Conservation (phyloP, 768 basidiomycete species). For the Serendipita indica region DNA sequence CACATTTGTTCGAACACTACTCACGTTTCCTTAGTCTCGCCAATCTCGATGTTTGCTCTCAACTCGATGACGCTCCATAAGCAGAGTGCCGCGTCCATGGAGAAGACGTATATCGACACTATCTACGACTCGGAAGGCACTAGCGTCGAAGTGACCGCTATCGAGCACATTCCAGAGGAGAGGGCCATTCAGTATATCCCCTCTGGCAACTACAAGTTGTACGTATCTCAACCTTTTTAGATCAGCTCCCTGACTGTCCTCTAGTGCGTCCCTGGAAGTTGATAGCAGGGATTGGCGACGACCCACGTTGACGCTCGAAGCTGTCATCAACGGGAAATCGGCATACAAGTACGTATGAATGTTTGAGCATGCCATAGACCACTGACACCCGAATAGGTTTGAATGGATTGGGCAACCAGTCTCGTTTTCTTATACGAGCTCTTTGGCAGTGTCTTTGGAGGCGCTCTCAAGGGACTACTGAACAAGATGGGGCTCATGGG, state of each 20-base stretch:
- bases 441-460: not conserved
- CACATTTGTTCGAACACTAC: slow-evolving; percentile 42
- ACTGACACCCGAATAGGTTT: not conserved
- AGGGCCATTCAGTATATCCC: slow-evolving; percentile 45
- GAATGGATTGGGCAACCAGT: not conserved
- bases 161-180: slow-evolving; percentile 36
- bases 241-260: not conserved
- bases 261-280: slow-evolving; percentile 53
- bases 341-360: slow-evolving; percentile 34
- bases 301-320: slow-evolving; percentile 42
- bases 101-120: slow-evolving; percentile 26
- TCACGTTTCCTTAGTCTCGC: slow-evolving; percentile 23
- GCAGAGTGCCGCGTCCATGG: slow-evolving; percentile 14
- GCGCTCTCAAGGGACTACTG: not conserved
- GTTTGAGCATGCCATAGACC: not conserved
- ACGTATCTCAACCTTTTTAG: slow-evolving; percentile 12
- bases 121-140: slow-evolving; percentile 19
- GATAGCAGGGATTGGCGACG: slow-evolving; percentile 40
- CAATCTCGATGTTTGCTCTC: slow-evolving; percentile 11
- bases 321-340: slow-evolving; percentile 42
- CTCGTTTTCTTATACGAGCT: not conserved
- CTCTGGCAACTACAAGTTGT: slow-evolving; percentile 56
- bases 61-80: not conserved
- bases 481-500: not conserved
- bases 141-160: slow-evolving; percentile 17